Base-by-base conservation (phyloP, 495 filamentous ascomycete species). In the Xylaria nigripes region DNA sequence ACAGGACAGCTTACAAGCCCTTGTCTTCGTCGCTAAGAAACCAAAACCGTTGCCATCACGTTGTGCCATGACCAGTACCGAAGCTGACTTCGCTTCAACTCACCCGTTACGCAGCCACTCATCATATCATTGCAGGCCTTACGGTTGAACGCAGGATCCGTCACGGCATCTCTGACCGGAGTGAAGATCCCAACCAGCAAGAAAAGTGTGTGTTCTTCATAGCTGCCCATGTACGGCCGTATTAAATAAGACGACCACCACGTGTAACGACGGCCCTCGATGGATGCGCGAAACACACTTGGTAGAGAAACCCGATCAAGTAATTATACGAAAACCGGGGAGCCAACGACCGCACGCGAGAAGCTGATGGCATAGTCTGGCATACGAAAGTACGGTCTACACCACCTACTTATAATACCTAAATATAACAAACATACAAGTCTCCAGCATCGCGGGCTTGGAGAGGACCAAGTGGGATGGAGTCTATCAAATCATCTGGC, bases 221-320 rank as follows among this genome's bases (percentile, higher is more conserved):
- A 22, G n/a, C 42, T 32, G 24, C 44, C 40, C 24, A 50, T 56
- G 38, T 56, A 56, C 53, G 53, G 53, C 53, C 53, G 53, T 56
- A 56, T 6, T 21, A 12, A 44, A 27, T 46, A 19, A 42, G 18
- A 36, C 22, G 40, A 42, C 6, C 13, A 42, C 29, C 34, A 24
- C 44, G 51, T 54, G 51, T 54, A 54, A 54, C 51, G 32, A 2
- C 6, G 2, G 32, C 13, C 27, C 27, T 4, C 10, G 43, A 16
- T 6, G 16, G 5, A 47, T 30, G 22, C 32, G 44, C 18, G 32
- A 40, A 47, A 54, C 22, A 54, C 25, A n/a, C 21, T 43, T 36
- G 24, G 21, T 21, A n/a, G 50, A 34, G 22, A 44, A 24, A 19
- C 49, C 16, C 23, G 21, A 4, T 24, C 34, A 40, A 29, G n/a